Percentiles rank a stretch among this genome's conserved stretches.
phyloP scores from a whole-genome alignment of 305 asterid genomes.

The Fraxinus velutina region DNA sequence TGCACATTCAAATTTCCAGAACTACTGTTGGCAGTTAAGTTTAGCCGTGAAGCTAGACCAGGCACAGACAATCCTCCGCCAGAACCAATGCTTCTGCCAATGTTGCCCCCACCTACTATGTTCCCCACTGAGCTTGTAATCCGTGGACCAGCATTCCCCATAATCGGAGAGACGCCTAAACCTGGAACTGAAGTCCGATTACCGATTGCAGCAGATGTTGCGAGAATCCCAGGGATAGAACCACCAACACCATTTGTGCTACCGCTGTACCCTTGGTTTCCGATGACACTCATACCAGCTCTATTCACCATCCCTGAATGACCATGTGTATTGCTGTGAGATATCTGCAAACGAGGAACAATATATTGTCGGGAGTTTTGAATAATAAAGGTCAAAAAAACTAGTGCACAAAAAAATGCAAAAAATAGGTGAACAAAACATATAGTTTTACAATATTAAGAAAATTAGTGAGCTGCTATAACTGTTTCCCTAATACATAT shows the following conservation, averaged over 20 bases:
- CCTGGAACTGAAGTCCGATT: constrained; percentile 79
- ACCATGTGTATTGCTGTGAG: constrained; percentile 79
- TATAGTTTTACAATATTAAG: background rate
- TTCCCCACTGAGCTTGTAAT: constrained; percentile 77
- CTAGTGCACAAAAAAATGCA: background rate
- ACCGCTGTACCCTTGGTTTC: constrained; percentile 78
- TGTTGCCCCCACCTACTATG: constrained; percentile 80
- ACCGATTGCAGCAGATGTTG: constrained; percentile 81
- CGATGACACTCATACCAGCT: constrained; percentile 78
- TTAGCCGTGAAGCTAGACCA: constrained; percentile 80
- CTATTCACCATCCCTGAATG: constrained; percentile 82
- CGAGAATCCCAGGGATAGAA: constrained; percentile 91
- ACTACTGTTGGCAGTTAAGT: constrained; percentile 59
- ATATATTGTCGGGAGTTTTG: constrained; percentile 13
- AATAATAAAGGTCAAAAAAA: background rate
- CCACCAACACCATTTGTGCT: constrained; percentile 78
- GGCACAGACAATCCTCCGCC: constrained; percentile 88
- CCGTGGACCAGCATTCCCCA: constrained; percentile 81
- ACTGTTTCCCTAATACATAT: constrained; percentile 11
- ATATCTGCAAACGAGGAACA: constrained; percentile 55
- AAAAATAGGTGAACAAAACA: constrained; percentile 16
- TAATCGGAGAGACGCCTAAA: constrained; percentile 70
- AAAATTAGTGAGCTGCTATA: background rate
- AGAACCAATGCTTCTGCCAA: constrained; percentile 81
- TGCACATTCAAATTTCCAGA: constrained; percentile 80